Conservation (phyloP, 148 eudicot genomes). For the Oxyria digyna region DNA sequence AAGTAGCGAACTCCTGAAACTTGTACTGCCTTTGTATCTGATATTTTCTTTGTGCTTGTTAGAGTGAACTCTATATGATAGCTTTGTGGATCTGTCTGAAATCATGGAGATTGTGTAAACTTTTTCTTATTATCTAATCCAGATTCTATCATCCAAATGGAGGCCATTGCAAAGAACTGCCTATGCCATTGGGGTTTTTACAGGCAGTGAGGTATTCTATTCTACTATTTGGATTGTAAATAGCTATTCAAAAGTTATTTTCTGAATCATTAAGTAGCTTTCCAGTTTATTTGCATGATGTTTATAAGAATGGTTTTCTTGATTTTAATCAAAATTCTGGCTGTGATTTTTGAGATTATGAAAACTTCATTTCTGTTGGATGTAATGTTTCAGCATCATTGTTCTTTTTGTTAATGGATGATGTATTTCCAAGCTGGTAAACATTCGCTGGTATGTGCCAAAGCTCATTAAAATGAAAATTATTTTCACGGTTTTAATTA, state of each 20-base stretch:
- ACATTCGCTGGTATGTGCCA: background rate
- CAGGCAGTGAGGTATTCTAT: conserved; percentile 53
- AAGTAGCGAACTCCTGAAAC: background rate
- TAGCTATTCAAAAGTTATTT: background rate
- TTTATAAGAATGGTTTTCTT: background rate
- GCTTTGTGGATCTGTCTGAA: background rate
- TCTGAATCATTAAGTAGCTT: background rate
- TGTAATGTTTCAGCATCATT: background rate
- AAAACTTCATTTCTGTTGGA: background rate
- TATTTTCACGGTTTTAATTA: conserved; percentile 1
- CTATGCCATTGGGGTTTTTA: conserved; percentile 64
- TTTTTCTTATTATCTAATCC: background rate
- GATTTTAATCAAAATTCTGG: background rate
- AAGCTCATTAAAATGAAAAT: background rate
- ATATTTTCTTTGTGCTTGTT: background rate
- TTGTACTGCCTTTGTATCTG: conserved; percentile 1
- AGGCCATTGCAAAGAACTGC: conserved; percentile 27
- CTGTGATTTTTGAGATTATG: background rate
- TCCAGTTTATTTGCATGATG: background rate
- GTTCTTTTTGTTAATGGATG: background rate
- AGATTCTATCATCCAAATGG: conserved; percentile 55
- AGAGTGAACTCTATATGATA: background rate
- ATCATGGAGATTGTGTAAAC: background rate
- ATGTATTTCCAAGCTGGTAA: background rate
- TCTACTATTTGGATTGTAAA: background rate